Evolutionary conservation across 305 asterid genomes (phyloP).

Genomic region (Stenogyne calaminthoides): DNA sequence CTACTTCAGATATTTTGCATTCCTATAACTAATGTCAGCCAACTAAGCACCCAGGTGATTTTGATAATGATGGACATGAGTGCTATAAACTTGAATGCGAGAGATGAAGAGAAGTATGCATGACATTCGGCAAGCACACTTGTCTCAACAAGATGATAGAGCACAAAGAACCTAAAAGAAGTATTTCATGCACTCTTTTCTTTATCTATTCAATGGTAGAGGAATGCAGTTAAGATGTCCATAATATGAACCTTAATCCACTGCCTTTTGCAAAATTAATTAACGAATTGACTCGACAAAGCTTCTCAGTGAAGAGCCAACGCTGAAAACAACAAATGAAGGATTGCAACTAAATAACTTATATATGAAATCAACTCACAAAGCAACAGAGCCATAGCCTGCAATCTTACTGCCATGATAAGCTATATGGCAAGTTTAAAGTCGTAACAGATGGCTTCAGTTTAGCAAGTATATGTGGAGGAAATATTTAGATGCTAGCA

Average conservation of each 20-base stretch:
- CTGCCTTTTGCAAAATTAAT: constrained; percentile 1
- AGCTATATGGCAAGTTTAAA: background rate
- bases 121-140: background rate
- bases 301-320: background rate
- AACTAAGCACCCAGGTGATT: constrained; percentile 4
- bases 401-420: background rate
- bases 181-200: constrained; percentile 1
- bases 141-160: constrained; percentile 2
- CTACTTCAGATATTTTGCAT: constrained; percentile 15
- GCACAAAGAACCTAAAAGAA: constrained; percentile 8
- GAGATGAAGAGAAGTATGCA: constrained; percentile 1
- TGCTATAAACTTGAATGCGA: background rate
- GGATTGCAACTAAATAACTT: constrained; percentile 6
- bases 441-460: background rate
- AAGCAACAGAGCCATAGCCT: background rate
- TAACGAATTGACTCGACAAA: background rate
- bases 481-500: background rate
- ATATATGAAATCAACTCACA: constrained; percentile 2
- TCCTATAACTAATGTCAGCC: background rate
- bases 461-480: background rate
- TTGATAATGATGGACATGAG: background rate
- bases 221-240: background rate
- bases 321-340: background rate
- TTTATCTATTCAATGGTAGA: background rate
- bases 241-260: background rate